Conservation (phyloP, 345 rosid genomes). For the Melaleuca alternifolia region DNA sequence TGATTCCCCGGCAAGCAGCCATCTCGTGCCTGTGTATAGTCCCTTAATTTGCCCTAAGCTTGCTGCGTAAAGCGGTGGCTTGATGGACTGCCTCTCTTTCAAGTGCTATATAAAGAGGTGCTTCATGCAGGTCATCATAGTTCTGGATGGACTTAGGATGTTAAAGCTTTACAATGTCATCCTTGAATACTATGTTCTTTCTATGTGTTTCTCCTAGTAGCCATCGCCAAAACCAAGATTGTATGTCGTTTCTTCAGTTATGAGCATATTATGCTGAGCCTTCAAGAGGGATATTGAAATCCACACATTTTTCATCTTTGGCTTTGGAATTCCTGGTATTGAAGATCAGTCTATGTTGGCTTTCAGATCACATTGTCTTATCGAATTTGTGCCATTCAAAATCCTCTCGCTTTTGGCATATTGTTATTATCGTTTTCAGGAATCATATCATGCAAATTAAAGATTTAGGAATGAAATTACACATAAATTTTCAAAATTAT, state of each 20-base stretch:
- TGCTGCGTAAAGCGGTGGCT: background rate
- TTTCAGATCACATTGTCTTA: too few relatives aligned
- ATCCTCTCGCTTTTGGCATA: too few relatives aligned
- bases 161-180: background rate
- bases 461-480: too few relatives aligned
- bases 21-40: background rate
- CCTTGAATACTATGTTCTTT: background rate
- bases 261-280: too few relatives aligned
- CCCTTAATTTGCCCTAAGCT: background rate
- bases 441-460: too few relatives aligned
- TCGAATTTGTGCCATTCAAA: too few relatives aligned
- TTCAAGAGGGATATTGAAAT: too few relatives aligned
- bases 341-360: too few relatives aligned
- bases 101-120: background rate
- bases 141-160: background rate
- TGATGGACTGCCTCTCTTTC: background rate
- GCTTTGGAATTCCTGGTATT: too few relatives aligned
- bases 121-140: background rate
- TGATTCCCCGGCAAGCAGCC: background rate
- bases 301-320: too few relatives aligned
- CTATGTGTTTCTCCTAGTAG: background rate
- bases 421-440: too few relatives aligned
- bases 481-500: too few relatives aligned
- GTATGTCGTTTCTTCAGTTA: background rate
- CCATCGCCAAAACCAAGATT: background rate